Percentiles rank a stretch among this genome's conserved stretches.
Evolutionary conservation across 2,329 filamentous ascomycete species (phyloP).

Genomic region (Clonostachys sp.): DNA sequence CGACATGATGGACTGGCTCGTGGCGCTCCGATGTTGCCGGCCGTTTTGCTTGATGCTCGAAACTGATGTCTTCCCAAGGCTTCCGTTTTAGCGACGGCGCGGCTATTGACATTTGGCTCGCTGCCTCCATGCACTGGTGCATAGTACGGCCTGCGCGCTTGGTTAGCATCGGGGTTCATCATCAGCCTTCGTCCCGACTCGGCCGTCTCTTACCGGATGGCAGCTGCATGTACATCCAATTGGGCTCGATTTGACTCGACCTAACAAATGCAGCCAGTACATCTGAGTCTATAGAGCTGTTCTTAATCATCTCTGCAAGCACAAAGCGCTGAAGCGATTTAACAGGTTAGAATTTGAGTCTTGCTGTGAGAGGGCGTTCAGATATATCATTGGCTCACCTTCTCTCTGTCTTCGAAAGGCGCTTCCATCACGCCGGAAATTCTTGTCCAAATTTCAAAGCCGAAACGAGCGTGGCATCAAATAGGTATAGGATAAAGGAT

Average conservation of each 20-base stretch:
- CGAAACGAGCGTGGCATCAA: too few relatives aligned
- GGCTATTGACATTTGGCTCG: constrained; percentile 28
- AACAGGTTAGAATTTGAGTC: too few relatives aligned
- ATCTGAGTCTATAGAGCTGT: constrained; percentile 42
- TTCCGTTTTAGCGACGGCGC: constrained; percentile 25
- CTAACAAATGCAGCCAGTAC: constrained; percentile 42
- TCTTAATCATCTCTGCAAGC: constrained; percentile 54
- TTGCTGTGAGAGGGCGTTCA: too few relatives aligned
- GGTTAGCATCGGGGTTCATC: constrained; percentile 4
- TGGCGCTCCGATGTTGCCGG: constrained; percentile 5
- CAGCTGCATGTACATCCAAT: constrained; percentile 44
- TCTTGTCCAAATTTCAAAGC: too few relatives aligned
- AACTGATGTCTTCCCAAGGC: constrained; percentile 23
- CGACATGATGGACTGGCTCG: constrained; percentile 1
- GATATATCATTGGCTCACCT: too few relatives aligned
- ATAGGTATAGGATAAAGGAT: too few relatives aligned
- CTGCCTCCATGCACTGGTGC: constrained; percentile 36
- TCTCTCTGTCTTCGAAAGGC: too few relatives aligned
- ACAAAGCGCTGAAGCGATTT: constrained; percentile 43
- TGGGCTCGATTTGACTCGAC: constrained; percentile 29
- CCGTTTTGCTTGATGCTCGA: constrained; percentile 11
- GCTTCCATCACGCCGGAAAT: too few relatives aligned
- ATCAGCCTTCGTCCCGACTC: constrained; percentile 5
- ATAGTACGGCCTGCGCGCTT: constrained; percentile 35
- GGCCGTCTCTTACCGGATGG: constrained; percentile 28